Conservation (phyloP, 2,329 filamentous ascomycete species). For the Chaetothyriales sp. region DNA sequence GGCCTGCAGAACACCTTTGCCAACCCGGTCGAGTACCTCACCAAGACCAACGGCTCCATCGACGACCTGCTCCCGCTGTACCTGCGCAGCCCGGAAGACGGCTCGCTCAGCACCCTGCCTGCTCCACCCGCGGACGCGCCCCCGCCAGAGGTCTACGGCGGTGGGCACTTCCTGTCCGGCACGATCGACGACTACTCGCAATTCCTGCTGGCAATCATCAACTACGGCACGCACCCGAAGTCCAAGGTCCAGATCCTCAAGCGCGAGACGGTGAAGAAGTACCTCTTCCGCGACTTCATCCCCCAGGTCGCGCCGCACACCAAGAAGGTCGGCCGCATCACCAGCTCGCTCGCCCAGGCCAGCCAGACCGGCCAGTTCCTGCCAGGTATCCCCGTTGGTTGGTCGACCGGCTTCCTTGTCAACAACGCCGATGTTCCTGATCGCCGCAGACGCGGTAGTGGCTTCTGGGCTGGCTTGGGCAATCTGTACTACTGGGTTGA, state of each 20-base stretch:
- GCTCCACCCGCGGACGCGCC: background rate
- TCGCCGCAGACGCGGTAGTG: conserved; percentile 8
- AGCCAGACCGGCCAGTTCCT: conserved; percentile 6
- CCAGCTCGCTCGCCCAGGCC: conserved; percentile 2
- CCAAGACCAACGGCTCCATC: too few relatives aligned
- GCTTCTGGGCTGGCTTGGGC: conserved; percentile 13
- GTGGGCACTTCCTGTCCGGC: conserved; percentile 9
- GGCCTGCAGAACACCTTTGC: conserved; percentile 19
- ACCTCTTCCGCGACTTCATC: conserved; percentile 12
- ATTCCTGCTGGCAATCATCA: conserved; percentile 9
- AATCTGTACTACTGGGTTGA: conserved; percentile 16
- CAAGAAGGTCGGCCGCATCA: conserved; percentile 4
- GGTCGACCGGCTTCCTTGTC: conserved; percentile 10
- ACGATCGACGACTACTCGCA: conserved; percentile 13
- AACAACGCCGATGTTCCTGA: conserved; percentile 11
- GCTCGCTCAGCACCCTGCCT: background rate
- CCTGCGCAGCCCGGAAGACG: conserved; percentile 1
- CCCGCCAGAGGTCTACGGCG: conserved; percentile 4
- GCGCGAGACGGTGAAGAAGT: conserved; percentile 8
- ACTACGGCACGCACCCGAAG: conserved; percentile 9
- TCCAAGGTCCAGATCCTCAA: conserved; percentile 10
- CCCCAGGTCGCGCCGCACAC: conserved; percentile 4
- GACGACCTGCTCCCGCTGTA: conserved; percentile 1
- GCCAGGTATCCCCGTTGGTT: conserved; percentile 6
- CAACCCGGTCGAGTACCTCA: conserved; percentile 3